Base-by-base conservation (phyloP, 768 basidiomycete species). In the Termitomyces sp. region DNA sequence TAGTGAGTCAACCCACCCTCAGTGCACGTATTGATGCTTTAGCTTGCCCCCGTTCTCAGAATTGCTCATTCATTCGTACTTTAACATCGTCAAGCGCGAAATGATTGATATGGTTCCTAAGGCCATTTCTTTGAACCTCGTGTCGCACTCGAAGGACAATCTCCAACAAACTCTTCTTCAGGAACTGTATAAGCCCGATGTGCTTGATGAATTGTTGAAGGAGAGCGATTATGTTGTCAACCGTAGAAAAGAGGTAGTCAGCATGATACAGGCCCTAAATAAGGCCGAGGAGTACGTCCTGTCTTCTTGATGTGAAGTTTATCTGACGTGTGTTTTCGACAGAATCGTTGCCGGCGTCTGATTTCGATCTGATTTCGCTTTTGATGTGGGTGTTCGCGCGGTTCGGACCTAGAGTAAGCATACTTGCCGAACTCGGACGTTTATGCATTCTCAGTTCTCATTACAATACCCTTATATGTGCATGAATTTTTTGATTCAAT, bases 61-160 rank as follows among this genome's bases (percentile, higher is more conserved):
- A 72, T 80, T 98, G 45, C 84, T 99, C 66, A 98, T 98, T 64
- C 82, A 90, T 68, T 97, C 93, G 4, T 98, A 98, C 72, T 98
- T 90, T 80, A 94, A 97, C 74, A 94, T 98, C 61, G 93, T 98
- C 53, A 98, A 99, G 76, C 88, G 95, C 56, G 96, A 98, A 73
- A 93, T 98, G 90, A 98, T 98, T 65, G 96, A 98, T 72, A 97
- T 97, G 93, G 91, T 98, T 24, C 96, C 96, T 8, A 99, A 99
- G 71, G 92, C 92, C 17, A 93, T 97, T 68, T 84, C 89, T 10
- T 74, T 90, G 60, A 98, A 92, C 15, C 83, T 98, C 35, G 96
- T 99, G 48, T 88, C 85, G 67, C 85, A 86, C 70, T 87, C 95
- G 57, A 98, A 97, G 72, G 97, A 98, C 73, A 85, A 91, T 69